phyloP scores from a whole-genome alignment of 1,284 basidiomycete species.

The Malassezia brasiliensis region DNA sequence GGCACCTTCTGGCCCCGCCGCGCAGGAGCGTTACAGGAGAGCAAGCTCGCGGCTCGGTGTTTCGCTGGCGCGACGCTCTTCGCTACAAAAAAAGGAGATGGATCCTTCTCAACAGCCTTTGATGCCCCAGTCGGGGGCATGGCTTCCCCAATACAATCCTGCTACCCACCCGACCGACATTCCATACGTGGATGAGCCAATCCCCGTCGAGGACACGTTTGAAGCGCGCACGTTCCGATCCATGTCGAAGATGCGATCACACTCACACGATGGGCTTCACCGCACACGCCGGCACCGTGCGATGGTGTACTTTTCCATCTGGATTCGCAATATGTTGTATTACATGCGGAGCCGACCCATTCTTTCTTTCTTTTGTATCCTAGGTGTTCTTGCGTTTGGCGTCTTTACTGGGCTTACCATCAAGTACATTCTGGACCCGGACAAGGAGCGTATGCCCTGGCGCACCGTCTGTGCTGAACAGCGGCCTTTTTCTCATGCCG shows the following conservation, averaged over 20 bases:
- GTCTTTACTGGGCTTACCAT: not conserved
- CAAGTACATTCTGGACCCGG: slow-evolving; percentile 58
- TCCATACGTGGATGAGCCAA: not conserved
- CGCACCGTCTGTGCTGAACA: slow-evolving; percentile 71
- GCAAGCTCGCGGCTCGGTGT: not conserved
- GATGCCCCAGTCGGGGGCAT: not conserved
- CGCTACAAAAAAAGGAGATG: not conserved
- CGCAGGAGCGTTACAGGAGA: not conserved
- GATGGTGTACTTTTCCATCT: too few species aligned
- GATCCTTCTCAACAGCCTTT: not conserved
- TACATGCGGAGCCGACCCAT: too few species aligned
- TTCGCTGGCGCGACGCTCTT: not conserved
- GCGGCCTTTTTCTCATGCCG: slow-evolving; percentile 49
- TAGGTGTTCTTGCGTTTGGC: not conserved
- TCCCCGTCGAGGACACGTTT: not conserved
- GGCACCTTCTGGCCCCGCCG: not conserved
- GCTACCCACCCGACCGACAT: not conserved
- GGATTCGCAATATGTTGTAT: too few species aligned
- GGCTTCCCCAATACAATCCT: not conserved
- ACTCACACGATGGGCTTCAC: not conserved
- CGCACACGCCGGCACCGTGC: too few species aligned
- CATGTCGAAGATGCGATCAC: not conserved
- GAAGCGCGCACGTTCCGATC: not conserved
- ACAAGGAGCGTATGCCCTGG: slow-evolving; percentile 90
- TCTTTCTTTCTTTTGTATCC: not conserved